These are phyloP conservation scores for Nicotiana knightiana DNA, from an alignment of 257 asterid genomes.

Conservation along the genomic window DNA sequence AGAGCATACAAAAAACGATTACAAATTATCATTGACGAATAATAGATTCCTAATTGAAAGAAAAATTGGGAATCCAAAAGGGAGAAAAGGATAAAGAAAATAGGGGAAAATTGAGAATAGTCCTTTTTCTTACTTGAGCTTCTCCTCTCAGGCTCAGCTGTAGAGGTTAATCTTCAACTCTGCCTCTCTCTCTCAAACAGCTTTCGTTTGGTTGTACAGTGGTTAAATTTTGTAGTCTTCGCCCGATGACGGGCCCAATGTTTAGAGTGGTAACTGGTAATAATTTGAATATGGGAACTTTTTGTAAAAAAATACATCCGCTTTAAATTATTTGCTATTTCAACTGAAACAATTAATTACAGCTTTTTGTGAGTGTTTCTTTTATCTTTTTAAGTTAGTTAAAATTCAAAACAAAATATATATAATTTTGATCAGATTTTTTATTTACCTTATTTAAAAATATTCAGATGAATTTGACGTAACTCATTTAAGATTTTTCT, in stretches of 20 bases:
- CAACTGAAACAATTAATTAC: too few species aligned
- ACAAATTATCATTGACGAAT: background rate
- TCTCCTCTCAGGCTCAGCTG: background rate
- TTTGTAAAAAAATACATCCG: too few species aligned
- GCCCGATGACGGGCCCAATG: background rate
- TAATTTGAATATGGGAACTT: too few species aligned
- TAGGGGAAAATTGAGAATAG: background rate
- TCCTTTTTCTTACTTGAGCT: background rate
- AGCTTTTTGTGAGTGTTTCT: too few species aligned
- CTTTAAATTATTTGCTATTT: too few species aligned
- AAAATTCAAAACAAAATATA: too few species aligned
- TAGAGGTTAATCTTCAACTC: slow-evolving; percentile 4
- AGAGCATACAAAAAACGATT: background rate
- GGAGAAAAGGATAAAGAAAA: background rate
- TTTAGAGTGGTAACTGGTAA: background rate
- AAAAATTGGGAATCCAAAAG: background rate
- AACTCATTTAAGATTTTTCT: too few species aligned
- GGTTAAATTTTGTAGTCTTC: background rate
- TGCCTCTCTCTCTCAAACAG: background rate
- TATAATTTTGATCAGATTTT: too few species aligned
- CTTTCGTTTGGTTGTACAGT: background rate
- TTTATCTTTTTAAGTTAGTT: too few species aligned
- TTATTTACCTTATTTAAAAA: too few species aligned
- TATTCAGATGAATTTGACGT: too few species aligned
- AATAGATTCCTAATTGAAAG: background rate